phyloP scores from a whole-genome alignment of 345 rosid genomes.

The Dovyalis caffra region DNA sequence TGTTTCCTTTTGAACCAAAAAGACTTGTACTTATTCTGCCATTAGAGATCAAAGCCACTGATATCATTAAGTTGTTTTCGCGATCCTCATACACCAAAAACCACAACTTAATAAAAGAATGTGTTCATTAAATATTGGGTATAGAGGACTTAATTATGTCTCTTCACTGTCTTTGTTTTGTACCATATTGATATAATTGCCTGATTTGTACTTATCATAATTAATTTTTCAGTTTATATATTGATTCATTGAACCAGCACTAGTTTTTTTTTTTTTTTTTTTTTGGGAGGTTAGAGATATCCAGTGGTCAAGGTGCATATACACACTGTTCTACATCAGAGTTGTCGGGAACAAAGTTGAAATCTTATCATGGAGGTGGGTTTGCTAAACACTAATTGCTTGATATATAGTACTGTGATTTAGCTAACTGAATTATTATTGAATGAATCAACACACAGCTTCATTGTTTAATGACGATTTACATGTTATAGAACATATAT shows the following conservation, averaged over 20 bases:
- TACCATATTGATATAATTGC: not conserved
- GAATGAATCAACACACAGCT: not conserved
- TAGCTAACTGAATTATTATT: too few species aligned
- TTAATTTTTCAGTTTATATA: not conserved
- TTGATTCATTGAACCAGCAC: not conserved
- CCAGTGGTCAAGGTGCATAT: too few species aligned
- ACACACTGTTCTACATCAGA: not conserved
- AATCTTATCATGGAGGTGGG: not conserved
- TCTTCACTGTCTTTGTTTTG: not conserved
- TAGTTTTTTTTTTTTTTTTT: too few species aligned
- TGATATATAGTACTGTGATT: too few species aligned
- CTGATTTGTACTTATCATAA: not conserved
- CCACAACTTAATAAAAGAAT: not conserved
- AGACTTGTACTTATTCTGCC: too few species aligned
- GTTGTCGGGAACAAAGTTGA: not conserved
- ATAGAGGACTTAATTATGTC: not conserved
- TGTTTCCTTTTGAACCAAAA: not conserved
- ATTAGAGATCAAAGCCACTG: too few species aligned
- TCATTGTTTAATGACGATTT: too few species aligned
- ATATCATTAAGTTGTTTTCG: too few species aligned
- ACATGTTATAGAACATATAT: too few species aligned
- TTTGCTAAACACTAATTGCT: not conserved
- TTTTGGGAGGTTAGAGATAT: not conserved
- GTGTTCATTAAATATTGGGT: conserved; percentile 15
- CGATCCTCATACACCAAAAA: not conserved